Base-by-base conservation (phyloP, 1,284 basidiomycete species). In the Ustilago tritici region DNA sequence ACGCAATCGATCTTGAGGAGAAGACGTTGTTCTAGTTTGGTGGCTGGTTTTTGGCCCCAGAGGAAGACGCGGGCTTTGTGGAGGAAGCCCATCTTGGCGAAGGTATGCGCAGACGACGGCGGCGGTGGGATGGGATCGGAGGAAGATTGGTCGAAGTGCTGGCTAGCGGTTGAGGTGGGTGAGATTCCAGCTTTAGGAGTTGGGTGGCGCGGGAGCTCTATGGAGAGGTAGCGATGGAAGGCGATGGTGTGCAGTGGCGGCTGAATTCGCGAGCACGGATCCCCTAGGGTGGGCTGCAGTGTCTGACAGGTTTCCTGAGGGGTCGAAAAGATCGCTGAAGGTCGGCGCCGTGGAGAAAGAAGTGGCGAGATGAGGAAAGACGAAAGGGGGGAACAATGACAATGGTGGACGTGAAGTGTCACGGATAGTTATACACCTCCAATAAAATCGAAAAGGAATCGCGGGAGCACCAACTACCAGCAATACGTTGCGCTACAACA, bases 1-100 rank as follows among this genome's bases (percentile, higher is more conserved):
- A 81, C 75, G 28, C 9, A 10, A 19, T 81, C 79, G 57, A 81
- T 79, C 56, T 81, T 81, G 61, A 61, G 53, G 3, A 81, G 46
- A 9, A 81, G 65, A 1, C 65, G 61, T 31, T 60, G 65, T 61
- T 81, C 79, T 43, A 60, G 52, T 15, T 62, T 57, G 40, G 73
- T 62, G 19, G 73, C 54, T 7, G 79, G 79, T 23, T 32, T 65
- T 41, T 72, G 60, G 50, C 79, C 79, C 78, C 70, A 74, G 28
- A 79, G 38, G 56, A 77, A 72, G 43, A 65, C 63, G 54, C 75
- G 69, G n/a, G 54, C 41, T 53, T 69, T 53, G 65, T 67, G 59
- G 19, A 70, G 65, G 5, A 35, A 14, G 34, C 75, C 70, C 70
- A 77, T 77, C 43, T 4, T 76, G 64, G 31, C 15, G 28, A 19